Evolutionary conservation across 2,329 filamentous ascomycete species (phyloP).

Genomic region (Colletotrichum shisoi): DNA sequence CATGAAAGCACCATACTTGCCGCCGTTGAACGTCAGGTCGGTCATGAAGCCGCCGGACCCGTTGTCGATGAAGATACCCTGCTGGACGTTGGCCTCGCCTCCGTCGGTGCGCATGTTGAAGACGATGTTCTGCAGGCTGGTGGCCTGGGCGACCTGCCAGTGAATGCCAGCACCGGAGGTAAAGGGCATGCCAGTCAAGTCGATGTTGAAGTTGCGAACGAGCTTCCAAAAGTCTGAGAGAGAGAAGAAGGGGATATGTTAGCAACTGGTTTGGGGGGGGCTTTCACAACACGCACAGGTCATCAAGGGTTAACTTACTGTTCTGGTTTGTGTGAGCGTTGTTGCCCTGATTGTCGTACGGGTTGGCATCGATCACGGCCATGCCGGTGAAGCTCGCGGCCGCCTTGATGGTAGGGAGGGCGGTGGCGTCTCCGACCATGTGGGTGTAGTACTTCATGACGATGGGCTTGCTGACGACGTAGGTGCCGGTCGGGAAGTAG

Average conservation of each 20-base stretch:
- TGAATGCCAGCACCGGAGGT: slow-evolving; percentile 74
- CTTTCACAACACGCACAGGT: no score
- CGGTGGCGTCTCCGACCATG: slow-evolving; percentile 80
- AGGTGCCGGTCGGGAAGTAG: slow-evolving; percentile 91
- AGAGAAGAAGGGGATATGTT: slow-evolving; percentile 46
- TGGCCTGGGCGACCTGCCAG: slow-evolving; percentile 87
- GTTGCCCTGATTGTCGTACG: slow-evolving; percentile 72
- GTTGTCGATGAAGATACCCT: slow-evolving; percentile 86
- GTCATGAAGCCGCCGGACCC: slow-evolving; percentile 85
- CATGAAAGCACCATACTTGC: slow-evolving; percentile 78
- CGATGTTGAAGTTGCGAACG: slow-evolving; percentile 82
- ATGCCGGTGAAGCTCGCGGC: slow-evolving; percentile 78
- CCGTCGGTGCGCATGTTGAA: slow-evolving; percentile 79
- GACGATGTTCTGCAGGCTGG: slow-evolving; percentile 79
- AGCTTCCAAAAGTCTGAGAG: slow-evolving; percentile 75
- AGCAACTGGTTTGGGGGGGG: neutral
- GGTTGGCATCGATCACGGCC: slow-evolving; percentile 87
- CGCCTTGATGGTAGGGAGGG: slow-evolving; percentile 78
- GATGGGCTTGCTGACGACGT: slow-evolving; percentile 80
- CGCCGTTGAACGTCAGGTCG: slow-evolving; percentile 84
- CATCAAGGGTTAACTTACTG: slow-evolving; percentile 33
- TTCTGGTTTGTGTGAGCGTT: slow-evolving; percentile 84
- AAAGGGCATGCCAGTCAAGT: slow-evolving; percentile 71
- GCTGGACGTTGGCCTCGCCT: slow-evolving; percentile 70
- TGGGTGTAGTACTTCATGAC: slow-evolving; percentile 93